These are phyloP conservation scores for Termitomyces sp. DNA, from an alignment of 768 basidiomycete species.

Conservation along the genomic window DNA sequence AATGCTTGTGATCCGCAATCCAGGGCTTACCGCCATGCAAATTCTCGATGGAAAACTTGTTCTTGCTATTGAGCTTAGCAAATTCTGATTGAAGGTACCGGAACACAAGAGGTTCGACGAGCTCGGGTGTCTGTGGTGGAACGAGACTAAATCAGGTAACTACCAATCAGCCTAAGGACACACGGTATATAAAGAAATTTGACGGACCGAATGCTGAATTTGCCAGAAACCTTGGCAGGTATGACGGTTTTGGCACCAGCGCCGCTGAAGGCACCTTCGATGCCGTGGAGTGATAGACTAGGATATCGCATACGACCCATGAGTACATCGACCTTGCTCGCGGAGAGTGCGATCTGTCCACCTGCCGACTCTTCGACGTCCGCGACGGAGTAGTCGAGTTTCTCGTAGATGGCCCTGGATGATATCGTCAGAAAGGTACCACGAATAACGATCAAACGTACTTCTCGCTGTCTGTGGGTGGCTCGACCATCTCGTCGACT, in stretches of 20 bases:
- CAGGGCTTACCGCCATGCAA: constrained; percentile 87
- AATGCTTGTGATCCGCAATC: constrained; percentile 82
- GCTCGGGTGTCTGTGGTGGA: constrained; percentile 81
- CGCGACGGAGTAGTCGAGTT: constrained; percentile 63
- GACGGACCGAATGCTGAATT: constrained; percentile 87
- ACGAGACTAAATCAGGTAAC: constrained; percentile 51
- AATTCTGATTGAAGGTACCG: constrained; percentile 77
- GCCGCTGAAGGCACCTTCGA: constrained; percentile 90
- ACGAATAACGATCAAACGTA: constrained; percentile 24
- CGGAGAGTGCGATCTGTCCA: constrained; percentile 66
- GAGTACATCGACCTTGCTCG: constrained; percentile 73
- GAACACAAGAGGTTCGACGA: constrained; percentile 66
- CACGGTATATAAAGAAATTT: no score
- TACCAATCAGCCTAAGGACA: background rate
- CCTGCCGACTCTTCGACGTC: constrained; percentile 80
- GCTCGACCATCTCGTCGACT: constrained; percentile 78
- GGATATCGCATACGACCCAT: constrained; percentile 95
- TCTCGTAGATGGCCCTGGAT: constrained; percentile 58
- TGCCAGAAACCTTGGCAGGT: constrained; percentile 82
- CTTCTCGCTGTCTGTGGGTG: constrained; percentile 71
- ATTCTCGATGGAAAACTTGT: constrained; percentile 66
- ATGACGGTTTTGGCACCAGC: constrained; percentile 91
- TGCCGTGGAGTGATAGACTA: constrained; percentile 88
- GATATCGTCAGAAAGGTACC: background rate
- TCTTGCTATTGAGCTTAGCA: constrained; percentile 82